Evolutionary conservation across 2,329 filamentous ascomycete genomes (phyloP), one percentile per base, ranked within the genome.

Genomic region (Oidium heveae): DNA sequence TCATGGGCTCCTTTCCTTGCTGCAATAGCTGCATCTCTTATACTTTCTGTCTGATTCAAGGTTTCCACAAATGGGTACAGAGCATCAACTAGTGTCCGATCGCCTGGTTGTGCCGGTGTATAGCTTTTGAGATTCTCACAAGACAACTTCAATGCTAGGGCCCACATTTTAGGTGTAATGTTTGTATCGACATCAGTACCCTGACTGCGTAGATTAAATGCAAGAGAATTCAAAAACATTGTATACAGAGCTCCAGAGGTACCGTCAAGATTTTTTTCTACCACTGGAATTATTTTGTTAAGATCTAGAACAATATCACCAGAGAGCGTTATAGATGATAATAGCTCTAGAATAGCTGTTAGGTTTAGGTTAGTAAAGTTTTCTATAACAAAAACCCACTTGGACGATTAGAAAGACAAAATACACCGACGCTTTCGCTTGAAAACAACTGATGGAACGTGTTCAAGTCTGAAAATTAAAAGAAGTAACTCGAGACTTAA

Each of bases 41-140:
- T 66, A 64, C 84, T 76, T 15, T 76, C 77, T 0, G 79, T 80
- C 62, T 74, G 68, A 7, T 69, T 72, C 2, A 96, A 73, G 2
- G 74, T 76, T 46, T 86, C 76, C 53, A 93, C 80, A 65, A 96
- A 98, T 1, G 91, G 91, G 58, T 84, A 77, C 52, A 98, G 71
- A 1, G 89, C 87, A 68, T 98, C 91, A 36, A 96, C 76, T 37
- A 96, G 70, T 0, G 91, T 98, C 53, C 91, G 76, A 66, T 98
- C 91, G 32, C 91, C 91, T 0, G 83, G 82, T 54, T 82, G 79
- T 0, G 91, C 91, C 0, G 89, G 88, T 1, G 91, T 98, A 67
- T 96, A 96, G 63, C 74, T 83, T 37, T 74, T 76, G 56, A 98
- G 71, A 1, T 81, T 79, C 20, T 79, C 72, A 58, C 82, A 77